A percentile compares a stretch with the other conserved stretches of the same genome.
Conservation (phyloP, 1,139 yeast genomes). For the Entelexis sorbosivorans region DNA sequence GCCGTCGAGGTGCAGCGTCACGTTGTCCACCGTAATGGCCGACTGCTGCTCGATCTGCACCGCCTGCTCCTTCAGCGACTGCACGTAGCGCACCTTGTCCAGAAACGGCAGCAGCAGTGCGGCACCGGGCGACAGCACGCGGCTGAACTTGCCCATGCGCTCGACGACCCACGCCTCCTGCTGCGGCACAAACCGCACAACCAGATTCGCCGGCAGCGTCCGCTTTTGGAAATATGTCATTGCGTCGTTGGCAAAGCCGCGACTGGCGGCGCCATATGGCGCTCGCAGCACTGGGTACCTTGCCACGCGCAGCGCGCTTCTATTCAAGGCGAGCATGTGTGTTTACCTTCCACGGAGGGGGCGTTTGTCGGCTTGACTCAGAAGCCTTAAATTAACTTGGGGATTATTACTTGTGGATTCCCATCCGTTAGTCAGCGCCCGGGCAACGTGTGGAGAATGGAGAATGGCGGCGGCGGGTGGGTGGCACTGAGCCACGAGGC, state of each 20-base stretch:
- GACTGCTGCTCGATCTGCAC: conserved; percentile 74
- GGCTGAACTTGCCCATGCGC: conserved; percentile 76
- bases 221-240: conserved; percentile 57
- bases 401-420: no score
- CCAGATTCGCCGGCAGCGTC: conserved; percentile 60
- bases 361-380: no score
- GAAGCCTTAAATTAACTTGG: no score
- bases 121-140: conserved; percentile 66
- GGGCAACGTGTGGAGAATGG: no score
- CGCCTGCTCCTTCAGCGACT: conserved; percentile 71
- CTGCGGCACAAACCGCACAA: conserved; percentile 68
- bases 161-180: conserved; percentile 89
- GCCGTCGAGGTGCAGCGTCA: conserved; percentile 75
- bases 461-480: no score
- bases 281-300: not conserved
- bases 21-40: conserved; percentile 80
- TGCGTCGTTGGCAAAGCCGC: conserved; percentile 14
- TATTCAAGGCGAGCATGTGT: no score
- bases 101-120: conserved; percentile 61
- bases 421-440: no score
- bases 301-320: not conserved
- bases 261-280: not conserved
- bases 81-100: conserved; percentile 71
- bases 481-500: no score
- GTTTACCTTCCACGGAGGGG: no score